Base-by-base conservation (phyloP, 495 filamentous ascomycete genomes). In the Penicillium roqueforti region DNA sequence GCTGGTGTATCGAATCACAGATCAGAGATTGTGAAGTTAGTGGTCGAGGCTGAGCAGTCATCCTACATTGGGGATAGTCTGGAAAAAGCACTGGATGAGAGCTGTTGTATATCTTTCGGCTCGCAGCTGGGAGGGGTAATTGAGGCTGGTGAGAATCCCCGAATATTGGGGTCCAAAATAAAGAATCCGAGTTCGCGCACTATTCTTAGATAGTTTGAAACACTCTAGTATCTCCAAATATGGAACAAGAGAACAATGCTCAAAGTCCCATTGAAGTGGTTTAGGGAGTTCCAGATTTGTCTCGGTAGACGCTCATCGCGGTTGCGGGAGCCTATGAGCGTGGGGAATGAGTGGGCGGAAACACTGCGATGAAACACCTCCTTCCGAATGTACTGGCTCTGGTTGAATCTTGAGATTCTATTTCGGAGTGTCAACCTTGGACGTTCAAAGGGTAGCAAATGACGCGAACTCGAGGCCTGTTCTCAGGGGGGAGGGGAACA, bases 121-220 rank as follows among this genome's bases (percentile, higher is more conserved):
- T 61, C 56, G 58, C 19, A 53, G 60, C 55, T 54, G 53, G 53
- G 20, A 19, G 39, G 39, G 44, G 51, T 11, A 48, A 23, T 50
- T 34, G 60, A 45, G 55, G 43, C 54, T 52, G 22, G 57, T 51
- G 26, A 47, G 14, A 32, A 34, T 19, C n/a, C n/a, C 4, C 23
- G 14, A 25, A 26, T 22, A 40, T 29, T 60, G 55, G 63, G 63
- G 60, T 51, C 61, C 57, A 53, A 61, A 59, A 41, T 1, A 13
- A 26, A 32, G 8, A 32, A 22, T 37, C 20, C 31, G 29, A 23
- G 55, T 44, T 54, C 31, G 56, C 43, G 25, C 52, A 25, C 56
- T 66, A 66, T 66, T 63, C 55, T 63, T 59, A 55, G 47, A 39
- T 45, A 53, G 25, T 41, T 8, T 38, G 54, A 62, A 62, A 57